Conservation (phyloP, 352 stramenopile genomes). For the Saprolegnia diclina region DNA sequence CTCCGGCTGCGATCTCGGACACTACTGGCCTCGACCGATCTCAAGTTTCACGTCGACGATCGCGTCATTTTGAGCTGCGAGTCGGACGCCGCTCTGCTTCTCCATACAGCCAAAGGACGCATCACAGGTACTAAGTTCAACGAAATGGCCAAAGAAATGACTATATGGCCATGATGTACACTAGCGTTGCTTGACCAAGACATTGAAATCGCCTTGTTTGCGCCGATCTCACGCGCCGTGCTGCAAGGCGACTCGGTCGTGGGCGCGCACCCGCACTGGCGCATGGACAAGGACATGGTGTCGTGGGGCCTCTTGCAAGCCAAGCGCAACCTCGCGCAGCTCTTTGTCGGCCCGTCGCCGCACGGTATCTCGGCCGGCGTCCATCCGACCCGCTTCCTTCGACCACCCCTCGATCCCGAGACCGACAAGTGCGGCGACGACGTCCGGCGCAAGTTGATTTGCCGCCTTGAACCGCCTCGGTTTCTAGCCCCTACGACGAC, state of each 20-base stretch:
- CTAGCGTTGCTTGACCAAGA: conserved; percentile 31
- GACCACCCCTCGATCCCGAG: conserved; percentile 23
- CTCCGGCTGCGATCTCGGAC: neutral
- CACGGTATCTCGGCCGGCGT: conserved; percentile 45
- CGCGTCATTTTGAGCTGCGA: conserved; percentile 68
- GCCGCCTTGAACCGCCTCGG: conserved; percentile 52
- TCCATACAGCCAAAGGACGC: conserved; percentile 55
- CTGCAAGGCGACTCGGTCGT: conserved; percentile 48
- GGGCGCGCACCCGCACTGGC: conserved; percentile 55
- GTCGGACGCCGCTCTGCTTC: conserved; percentile 49
- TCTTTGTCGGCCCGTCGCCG: conserved; percentile 54
- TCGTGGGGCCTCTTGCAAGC: conserved; percentile 57
- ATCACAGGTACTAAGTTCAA: conserved; percentile 29
- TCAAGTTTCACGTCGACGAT: conserved; percentile 55
- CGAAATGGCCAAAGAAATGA: too few species aligned
- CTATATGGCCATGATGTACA: too few species aligned
- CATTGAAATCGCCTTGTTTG: conserved; percentile 50
- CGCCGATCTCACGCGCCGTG: conserved; percentile 59
- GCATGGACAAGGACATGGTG: conserved; percentile 71
- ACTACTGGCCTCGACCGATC: neutral
- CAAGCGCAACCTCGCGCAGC: conserved; percentile 69
- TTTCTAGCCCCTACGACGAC: conserved; percentile 47
- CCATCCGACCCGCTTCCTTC: conserved; percentile 7
- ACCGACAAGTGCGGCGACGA: conserved; percentile 37
- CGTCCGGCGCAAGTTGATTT: conserved; percentile 52